A percentile compares a stretch with the other conserved stretches of the same genome.
Evolutionary conservation across 2,329 filamentous ascomycete genomes (phyloP).

Genomic region (Beauveria varroae): DNA sequence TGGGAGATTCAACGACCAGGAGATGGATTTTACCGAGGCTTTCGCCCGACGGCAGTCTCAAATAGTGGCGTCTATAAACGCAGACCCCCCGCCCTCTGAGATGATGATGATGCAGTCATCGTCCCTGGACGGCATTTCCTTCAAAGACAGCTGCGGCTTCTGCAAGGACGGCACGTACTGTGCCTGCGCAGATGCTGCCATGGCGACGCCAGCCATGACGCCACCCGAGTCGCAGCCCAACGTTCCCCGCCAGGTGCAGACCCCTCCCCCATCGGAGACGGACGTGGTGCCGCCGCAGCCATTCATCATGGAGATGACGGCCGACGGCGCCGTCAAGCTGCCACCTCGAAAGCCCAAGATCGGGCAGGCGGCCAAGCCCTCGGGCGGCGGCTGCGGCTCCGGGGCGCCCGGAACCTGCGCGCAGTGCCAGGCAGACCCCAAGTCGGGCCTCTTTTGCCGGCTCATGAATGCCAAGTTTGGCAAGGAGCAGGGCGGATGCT

Average conservation of each 20-base stretch:
- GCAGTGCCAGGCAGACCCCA: constrained; percentile 70
- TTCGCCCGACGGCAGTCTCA: constrained; percentile 41
- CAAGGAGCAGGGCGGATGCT: constrained; percentile 40
- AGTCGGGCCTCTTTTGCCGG: constrained; percentile 76
- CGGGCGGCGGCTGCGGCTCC: constrained; percentile 43
- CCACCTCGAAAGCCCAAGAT: constrained; percentile 34
- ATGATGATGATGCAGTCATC: constrained; percentile 28
- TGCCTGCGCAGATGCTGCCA: constrained; percentile 61
- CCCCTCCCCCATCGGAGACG: constrained; percentile 53
- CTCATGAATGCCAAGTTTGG: constrained; percentile 62
- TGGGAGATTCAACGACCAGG: constrained; percentile 42
- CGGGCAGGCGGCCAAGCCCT: constrained; percentile 16
- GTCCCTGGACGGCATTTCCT: constrained; percentile 30
- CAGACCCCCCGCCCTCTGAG: constrained; percentile 22
- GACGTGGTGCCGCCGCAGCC: constrained; percentile 43
- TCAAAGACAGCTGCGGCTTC: constrained; percentile 70
- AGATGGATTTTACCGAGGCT: constrained; percentile 67
- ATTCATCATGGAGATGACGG: constrained; percentile 50
- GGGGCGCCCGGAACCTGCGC: constrained; percentile 72
- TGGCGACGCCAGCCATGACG: constrained; percentile 32
- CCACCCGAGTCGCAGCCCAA: constrained; percentile 33
- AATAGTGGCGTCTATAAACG: constrained; percentile 18
- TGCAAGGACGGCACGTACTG: constrained; percentile 77
- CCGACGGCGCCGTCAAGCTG: constrained; percentile 54
- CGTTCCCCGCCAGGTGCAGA: constrained; percentile 42